Base-by-base conservation (phyloP, 192 early-diverging fungal genomes). In the Podila clonocystis region DNA sequence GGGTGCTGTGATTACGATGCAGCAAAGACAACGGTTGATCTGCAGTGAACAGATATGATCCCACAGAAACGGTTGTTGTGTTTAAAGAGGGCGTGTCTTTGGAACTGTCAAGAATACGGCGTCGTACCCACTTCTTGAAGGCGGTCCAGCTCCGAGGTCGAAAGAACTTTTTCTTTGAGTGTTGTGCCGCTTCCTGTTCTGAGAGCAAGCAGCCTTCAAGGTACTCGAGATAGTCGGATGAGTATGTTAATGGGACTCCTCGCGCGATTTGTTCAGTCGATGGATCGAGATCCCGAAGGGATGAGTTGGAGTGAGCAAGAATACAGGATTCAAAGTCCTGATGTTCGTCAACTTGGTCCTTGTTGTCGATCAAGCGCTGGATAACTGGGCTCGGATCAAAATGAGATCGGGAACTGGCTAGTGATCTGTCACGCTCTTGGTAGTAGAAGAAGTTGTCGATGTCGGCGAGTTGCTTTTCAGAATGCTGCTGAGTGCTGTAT, bases 101-200 rank as follows among this genome's bases (percentile, higher is more conserved):
- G 65, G 24, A 52, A 5, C 50, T 33, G 19, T 65, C 65, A 50
- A 74, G 60, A 15, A 75, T 57, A n/a, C 17, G 67, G 9, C 38
- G 57, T n/a, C 58, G 17, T 13, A 76, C 63, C 68, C 68, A 76
- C 9, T 65, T 50, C 24, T 76, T 70, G 34, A 76, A 6, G 41
- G 68, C 74, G 12, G 66, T 45, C 74, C 74, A 76, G 31, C 68
- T 76, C 58, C 62, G 62, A 22, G 62, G 62, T 26, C 75, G 61
- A 28, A 36, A 50, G 31, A n/a, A 30, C 20, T 49, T 41, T 59
- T 50, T 65, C 17, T 20, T 30, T 36, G 20, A 62, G 64, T 15
- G 63, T 41, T 45, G 41, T 62, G 34, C 59, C 17, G 41, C 49
- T 63, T 78, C 64, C 45, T 78, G 63, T 9, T 78, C 64, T 8